phyloP scores from a whole-genome alignment of 306 rosid species.

The Ormosia emarginata region DNA sequence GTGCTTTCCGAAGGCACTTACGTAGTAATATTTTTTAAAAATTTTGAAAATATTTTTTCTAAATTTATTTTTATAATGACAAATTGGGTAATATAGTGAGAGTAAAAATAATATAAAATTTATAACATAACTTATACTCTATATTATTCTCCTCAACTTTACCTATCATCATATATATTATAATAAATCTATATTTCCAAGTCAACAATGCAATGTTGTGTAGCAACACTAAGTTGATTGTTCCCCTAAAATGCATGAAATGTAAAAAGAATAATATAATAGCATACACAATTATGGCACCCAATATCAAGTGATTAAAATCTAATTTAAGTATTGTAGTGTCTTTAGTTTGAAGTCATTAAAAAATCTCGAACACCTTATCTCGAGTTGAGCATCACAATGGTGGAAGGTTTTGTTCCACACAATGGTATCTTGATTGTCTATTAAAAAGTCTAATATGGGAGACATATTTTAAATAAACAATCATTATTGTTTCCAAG shows the following conservation, averaged over 20 bases:
- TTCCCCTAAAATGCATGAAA: background rate
- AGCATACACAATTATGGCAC: background rate
- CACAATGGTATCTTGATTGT: background rate
- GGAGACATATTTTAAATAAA: background rate
- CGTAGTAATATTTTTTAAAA: too few relatives aligned
- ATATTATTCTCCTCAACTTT: too few relatives aligned
- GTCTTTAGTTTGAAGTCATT: background rate
- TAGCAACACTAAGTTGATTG: background rate
- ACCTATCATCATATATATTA: too few relatives aligned
- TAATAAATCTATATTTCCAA: too few relatives aligned
- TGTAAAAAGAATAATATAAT: background rate
- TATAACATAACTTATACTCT: too few relatives aligned
- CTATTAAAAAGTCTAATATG: background rate
- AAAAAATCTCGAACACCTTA: background rate
- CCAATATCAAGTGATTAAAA: background rate
- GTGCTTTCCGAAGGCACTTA: too few relatives aligned
- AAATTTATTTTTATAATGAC: too few relatives aligned
- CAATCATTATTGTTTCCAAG: background rate
- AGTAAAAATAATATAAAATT: too few relatives aligned
- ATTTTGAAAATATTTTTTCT: too few relatives aligned
- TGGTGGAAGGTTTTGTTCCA: slow-evolving; percentile 5
- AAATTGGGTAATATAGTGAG: too few relatives aligned
- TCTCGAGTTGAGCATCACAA: background rate
- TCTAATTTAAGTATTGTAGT: background rate
- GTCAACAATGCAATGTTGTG: too few relatives aligned